Conservation (phyloP, 352 stramenopile genomes). For the Globisporangium echinulatum region DNA sequence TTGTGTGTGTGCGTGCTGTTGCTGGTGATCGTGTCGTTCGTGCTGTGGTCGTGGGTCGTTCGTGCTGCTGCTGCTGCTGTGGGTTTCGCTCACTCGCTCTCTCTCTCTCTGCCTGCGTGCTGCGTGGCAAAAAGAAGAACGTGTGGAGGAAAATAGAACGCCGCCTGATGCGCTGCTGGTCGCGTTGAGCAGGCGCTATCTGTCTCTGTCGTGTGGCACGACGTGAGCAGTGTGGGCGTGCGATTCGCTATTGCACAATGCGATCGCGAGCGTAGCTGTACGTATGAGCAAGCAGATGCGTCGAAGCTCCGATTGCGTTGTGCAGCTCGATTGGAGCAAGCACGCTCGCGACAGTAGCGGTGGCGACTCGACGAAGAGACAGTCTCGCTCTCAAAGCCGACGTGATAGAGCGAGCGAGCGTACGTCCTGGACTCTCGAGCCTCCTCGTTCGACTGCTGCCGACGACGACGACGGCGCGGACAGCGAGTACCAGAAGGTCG, state of each 20-base stretch:
- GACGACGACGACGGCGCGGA: background rate
- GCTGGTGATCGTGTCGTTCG: too few relatives aligned
- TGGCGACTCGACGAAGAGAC: background rate
- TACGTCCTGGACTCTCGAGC: background rate
- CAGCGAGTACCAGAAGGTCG: background rate
- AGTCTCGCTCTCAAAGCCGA: background rate
- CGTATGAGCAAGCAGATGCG: too few relatives aligned
- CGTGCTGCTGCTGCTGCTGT: background rate
- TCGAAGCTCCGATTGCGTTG: too few relatives aligned
- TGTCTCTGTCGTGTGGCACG: too few relatives aligned
- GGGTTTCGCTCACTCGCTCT: too few relatives aligned
- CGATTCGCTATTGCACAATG: background rate
- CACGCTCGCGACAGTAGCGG: background rate
- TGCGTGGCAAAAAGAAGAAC: slow-evolving; percentile 1
- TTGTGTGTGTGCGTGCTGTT: background rate
- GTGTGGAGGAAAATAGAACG: background rate
- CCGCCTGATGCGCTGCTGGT: background rate
- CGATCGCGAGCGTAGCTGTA: background rate
- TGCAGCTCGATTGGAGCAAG: too few relatives aligned
- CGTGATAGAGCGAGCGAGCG: slow-evolving; percentile 1
- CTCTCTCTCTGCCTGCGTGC: background rate
- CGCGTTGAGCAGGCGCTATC: too few relatives aligned
- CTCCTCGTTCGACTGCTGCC: background rate
- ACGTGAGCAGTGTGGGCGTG: background rate
- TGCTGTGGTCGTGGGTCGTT: too few relatives aligned